phyloP scores from a whole-genome alignment of 2,329 filamentous ascomycete genomes.

The Colletotrichum orchidophilum region DNA sequence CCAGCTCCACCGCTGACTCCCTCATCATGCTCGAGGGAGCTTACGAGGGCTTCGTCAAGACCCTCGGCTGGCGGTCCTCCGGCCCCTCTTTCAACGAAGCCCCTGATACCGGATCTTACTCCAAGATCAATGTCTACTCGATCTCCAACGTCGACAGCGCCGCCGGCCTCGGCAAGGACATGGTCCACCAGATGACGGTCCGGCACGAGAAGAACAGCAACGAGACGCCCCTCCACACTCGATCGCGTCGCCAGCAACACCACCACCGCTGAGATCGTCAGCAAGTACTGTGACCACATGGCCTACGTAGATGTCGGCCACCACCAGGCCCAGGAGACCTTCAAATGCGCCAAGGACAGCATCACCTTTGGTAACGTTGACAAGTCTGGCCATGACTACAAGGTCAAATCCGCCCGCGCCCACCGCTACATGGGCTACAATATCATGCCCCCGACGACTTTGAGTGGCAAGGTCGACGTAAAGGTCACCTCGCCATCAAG shows the following conservation, averaged over 20 bases:
- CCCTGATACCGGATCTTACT: constrained; percentile 48
- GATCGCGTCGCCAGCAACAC: constrained; percentile 47
- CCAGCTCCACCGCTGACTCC: constrained; percentile 37
- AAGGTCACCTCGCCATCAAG: constrained; percentile 51
- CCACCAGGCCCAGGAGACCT: constrained; percentile 48
- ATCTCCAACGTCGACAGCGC: constrained; percentile 48
- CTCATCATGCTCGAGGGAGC: constrained; percentile 56
- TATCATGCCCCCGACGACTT: constrained; percentile 54
- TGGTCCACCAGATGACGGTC: constrained; percentile 52
- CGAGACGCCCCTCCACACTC: constrained; percentile 60
- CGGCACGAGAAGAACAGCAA: constrained; percentile 55
- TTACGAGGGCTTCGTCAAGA: constrained; percentile 51
- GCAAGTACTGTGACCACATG: constrained; percentile 62
- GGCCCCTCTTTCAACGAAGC: constrained; percentile 48
- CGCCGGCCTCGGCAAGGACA: constrained; percentile 52
- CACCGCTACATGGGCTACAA: constrained; percentile 61
- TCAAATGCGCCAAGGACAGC: constrained; percentile 44
- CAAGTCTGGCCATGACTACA: constrained; percentile 46
- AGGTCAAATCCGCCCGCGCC: constrained; percentile 51
- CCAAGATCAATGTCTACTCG: constrained; percentile 58
- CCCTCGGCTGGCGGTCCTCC: constrained; percentile 49
- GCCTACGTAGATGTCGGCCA: constrained; percentile 61
- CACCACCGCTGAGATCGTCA: constrained; percentile 53
- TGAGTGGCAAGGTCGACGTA: constrained; percentile 43
- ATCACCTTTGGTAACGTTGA: constrained; percentile 56